phyloP scores from a whole-genome alignment of 331 rosid genomes.

The Quercus lobata region DNA sequence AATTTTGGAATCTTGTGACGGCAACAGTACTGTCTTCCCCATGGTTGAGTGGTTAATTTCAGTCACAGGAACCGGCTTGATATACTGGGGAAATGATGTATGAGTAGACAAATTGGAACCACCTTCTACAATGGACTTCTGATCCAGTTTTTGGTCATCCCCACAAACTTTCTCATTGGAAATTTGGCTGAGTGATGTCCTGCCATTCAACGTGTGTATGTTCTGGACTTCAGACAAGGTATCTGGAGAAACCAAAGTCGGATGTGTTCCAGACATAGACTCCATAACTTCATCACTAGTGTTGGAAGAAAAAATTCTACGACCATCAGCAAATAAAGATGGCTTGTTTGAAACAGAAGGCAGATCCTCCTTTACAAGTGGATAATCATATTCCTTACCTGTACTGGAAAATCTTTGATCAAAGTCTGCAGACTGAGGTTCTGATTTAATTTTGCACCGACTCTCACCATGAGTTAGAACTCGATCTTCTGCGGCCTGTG shows the following conservation, averaged over 20 bases:
- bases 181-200: slow-evolving; percentile 18
- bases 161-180: slow-evolving; percentile 30
- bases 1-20: slow-evolving; percentile 41
- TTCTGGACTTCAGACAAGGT: slow-evolving; percentile 33
- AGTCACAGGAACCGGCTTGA: slow-evolving; percentile 32
- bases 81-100: slow-evolving; percentile 24
- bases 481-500: slow-evolving; percentile 30
- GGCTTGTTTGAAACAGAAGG: slow-evolving; percentile 28
- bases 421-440: slow-evolving; percentile 26
- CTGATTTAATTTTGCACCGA: slow-evolving; percentile 7
- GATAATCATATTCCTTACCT: slow-evolving; percentile 38
- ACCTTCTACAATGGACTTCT: slow-evolving; percentile 35
- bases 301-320: slow-evolving; percentile 32
- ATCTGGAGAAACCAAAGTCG: slow-evolving; percentile 39
- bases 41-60: slow-evolving; percentile 19
- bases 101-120: slow-evolving; percentile 25
- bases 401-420: slow-evolving; percentile 27
- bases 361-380: slow-evolving; percentile 36
- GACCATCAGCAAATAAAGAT: slow-evolving; percentile 27
- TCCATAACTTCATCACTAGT: slow-evolving; percentile 43
- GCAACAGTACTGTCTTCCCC: slow-evolving; percentile 39
- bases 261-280: slow-evolving; percentile 27
- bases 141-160: slow-evolving; percentile 28
- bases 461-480: slow-evolving; percentile 13
- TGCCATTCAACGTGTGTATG: slow-evolving; percentile 17